Evolutionary conservation across 768 basidiomycete genomes (phyloP).

Genomic region (Tremella yokohamensis): DNA sequence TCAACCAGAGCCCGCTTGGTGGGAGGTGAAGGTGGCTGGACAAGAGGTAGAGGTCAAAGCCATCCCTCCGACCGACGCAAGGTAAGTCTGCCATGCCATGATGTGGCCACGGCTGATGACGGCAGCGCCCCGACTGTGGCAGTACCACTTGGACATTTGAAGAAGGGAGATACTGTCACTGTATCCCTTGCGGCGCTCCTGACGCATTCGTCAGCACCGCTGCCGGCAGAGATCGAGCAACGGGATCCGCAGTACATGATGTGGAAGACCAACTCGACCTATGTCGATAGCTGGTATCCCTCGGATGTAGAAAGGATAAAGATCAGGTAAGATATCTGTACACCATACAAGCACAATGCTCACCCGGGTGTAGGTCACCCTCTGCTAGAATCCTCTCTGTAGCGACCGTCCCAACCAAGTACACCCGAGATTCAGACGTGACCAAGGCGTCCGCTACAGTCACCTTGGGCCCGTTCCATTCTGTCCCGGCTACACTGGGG

Average conservation of each 20-base stretch:
- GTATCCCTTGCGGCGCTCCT: slow-evolving; percentile 74
- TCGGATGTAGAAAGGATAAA: slow-evolving; percentile 82
- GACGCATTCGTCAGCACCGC: slow-evolving; percentile 71
- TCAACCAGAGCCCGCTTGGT: slow-evolving; percentile 40
- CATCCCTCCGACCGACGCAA: slow-evolving; percentile 5
- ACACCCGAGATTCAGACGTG: slow-evolving; percentile 63
- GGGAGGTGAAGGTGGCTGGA: slow-evolving; percentile 47
- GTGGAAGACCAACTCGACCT: slow-evolving; percentile 66
- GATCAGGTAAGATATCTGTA: slow-evolving; percentile 62
- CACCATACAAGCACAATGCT: neutral
- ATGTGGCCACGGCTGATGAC: neutral
- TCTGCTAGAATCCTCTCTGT: slow-evolving; percentile 68
- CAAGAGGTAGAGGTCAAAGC: slow-evolving; percentile 25
- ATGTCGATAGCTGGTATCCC: slow-evolving; percentile 77
- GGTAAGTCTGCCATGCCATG: slow-evolving; percentile 12
- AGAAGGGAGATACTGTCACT: slow-evolving; percentile 62
- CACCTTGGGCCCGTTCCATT: slow-evolving; percentile 83
- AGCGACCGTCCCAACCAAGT: slow-evolving; percentile 52
- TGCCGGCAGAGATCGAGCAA: slow-evolving; percentile 71
- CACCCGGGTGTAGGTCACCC: slow-evolving; percentile 59
- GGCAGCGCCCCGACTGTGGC: slow-evolving; percentile 32
- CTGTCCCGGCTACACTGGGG: slow-evolving; percentile 63
- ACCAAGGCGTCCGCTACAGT: slow-evolving; percentile 73
- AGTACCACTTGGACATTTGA: slow-evolving; percentile 23
- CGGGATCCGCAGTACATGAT: slow-evolving; percentile 73